These are phyloP conservation scores for Luvunga scandens DNA, from an alignment of 345 rosid species.

Conservation along the genomic window DNA sequence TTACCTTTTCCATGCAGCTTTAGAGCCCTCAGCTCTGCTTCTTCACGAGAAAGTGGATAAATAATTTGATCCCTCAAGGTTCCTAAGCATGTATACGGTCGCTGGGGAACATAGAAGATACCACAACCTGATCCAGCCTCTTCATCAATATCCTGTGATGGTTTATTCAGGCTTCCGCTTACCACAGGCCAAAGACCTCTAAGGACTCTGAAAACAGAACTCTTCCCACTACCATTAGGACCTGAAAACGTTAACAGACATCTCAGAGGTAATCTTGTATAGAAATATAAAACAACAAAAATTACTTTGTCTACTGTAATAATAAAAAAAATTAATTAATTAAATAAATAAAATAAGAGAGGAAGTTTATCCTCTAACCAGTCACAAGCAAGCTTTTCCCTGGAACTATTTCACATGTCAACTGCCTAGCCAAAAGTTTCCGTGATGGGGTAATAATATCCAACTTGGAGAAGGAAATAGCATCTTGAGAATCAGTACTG, in stretches of 20 bases:
- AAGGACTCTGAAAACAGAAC: constrained; percentile 93
- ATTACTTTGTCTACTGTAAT: background rate
- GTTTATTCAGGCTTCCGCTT: constrained; percentile 75
- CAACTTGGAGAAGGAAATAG: constrained; percentile 65
- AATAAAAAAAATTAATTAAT: background rate
- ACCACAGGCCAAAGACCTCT: constrained; percentile 94
- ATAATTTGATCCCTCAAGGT: constrained; percentile 98
- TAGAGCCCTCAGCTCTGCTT: constrained; percentile 57
- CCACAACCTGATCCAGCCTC: constrained; percentile 61
- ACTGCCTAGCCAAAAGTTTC: constrained; percentile 82
- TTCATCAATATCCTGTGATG: constrained; percentile 50
- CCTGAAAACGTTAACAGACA: constrained; percentile 44
- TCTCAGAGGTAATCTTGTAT: constrained; percentile 25
- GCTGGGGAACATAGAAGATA: constrained; percentile 89
- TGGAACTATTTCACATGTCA: constrained; percentile 68
- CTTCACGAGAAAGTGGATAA: constrained; percentile 87
- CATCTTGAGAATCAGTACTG: constrained; percentile 42
- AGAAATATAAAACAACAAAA: constrained; percentile 9
- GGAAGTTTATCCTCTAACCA: constrained; percentile 52
- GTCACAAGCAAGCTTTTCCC: constrained; percentile 95
- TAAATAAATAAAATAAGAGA: background rate
- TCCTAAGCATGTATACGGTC: constrained; percentile 95
- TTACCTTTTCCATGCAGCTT: constrained; percentile 61
- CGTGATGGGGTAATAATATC: constrained; percentile 89
- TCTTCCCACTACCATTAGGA: constrained; percentile 98